phyloP scores from a whole-genome alignment of 129 eudicot species.

The Pulicaria dysenterica region DNA sequence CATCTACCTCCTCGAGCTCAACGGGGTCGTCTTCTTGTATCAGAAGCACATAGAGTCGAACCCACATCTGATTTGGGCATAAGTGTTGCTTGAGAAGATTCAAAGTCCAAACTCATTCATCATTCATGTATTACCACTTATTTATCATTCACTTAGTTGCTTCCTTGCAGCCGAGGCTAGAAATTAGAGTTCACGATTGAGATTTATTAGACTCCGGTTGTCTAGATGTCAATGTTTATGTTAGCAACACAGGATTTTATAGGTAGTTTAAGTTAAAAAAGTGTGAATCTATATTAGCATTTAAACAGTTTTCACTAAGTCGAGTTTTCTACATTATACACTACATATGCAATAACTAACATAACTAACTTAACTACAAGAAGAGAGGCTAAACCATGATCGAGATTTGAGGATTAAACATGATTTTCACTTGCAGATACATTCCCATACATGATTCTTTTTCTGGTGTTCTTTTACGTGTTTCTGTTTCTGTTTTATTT shows the following conservation, averaged over 20 bases:
- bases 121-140: neutral
- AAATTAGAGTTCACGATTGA: conserved; percentile 5
- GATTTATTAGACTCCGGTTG: conserved; percentile 22
- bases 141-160: conserved; percentile 9
- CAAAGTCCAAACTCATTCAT: neutral
- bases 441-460: conserved; percentile 32
- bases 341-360: conserved; percentile 27
- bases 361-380: conserved; percentile 29
- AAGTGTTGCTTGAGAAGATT: conserved; percentile 40
- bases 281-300: conserved; percentile 29
- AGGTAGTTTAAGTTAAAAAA: conserved; percentile 16
- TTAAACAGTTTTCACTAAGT: conserved; percentile 26
- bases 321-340: conserved; percentile 16
- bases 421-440: conserved; percentile 32
- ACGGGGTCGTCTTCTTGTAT: conserved; percentile 75
- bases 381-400: conserved; percentile 27
- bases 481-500: conserved; percentile 11
- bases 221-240: conserved; percentile 24
- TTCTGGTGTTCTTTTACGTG: neutral
- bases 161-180: conserved; percentile 9
- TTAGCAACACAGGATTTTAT: conserved; percentile 2
- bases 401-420: conserved; percentile 24
- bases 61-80: conserved; percentile 61
- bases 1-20: conserved; percentile 98
- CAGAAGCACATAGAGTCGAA: conserved; percentile 50